Conservation (phyloP, 2,329 filamentous ascomycete genomes). For the Verruconis gallopava region DNA sequence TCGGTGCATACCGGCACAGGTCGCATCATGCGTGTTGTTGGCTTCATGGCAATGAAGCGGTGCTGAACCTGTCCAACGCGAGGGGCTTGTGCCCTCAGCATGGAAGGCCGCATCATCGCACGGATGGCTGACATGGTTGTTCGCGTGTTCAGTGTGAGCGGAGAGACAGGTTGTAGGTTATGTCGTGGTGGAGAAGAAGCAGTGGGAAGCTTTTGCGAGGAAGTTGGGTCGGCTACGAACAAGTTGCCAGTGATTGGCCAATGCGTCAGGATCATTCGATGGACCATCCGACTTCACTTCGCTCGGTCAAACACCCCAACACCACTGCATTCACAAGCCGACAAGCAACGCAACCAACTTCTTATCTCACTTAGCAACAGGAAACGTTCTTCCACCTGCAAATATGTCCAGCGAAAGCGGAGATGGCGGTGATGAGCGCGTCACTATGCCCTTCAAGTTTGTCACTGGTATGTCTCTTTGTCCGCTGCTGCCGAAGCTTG, state of each 20-base stretch:
- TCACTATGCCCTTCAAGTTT: conserved; percentile 99
- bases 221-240: too few relatives aligned
- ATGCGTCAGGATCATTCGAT: too few relatives aligned
- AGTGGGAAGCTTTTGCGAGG: not conserved
- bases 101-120: not conserved
- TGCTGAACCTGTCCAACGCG: conserved; percentile 6
- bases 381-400: too few relatives aligned
- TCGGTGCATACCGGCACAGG: conserved; percentile 55
- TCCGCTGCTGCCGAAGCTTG: not conserved
- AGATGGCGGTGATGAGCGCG: conserved; percentile 48
- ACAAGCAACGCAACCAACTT: too few relatives aligned
- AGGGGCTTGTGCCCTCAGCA: conserved; percentile 1
- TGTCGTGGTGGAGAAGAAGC: too few relatives aligned
- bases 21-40: conserved; percentile 28
- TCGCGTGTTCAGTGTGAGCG: not conserved
- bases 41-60: conserved; percentile 31
- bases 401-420: conserved; percentile 69
- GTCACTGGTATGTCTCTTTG: conserved; percentile 63
- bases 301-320: too few relatives aligned
- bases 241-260: not conserved
- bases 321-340: too few relatives aligned
- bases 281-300: too few relatives aligned
- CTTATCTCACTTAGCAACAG: too few relatives aligned
- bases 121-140: not conserved
- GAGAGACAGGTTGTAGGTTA: too few relatives aligned